Evolutionary conservation across 169 alveolate species (phyloP), one percentile per base, ranked within the genome.

Genomic region (Ichthyophthirius multifiliis): DNA sequence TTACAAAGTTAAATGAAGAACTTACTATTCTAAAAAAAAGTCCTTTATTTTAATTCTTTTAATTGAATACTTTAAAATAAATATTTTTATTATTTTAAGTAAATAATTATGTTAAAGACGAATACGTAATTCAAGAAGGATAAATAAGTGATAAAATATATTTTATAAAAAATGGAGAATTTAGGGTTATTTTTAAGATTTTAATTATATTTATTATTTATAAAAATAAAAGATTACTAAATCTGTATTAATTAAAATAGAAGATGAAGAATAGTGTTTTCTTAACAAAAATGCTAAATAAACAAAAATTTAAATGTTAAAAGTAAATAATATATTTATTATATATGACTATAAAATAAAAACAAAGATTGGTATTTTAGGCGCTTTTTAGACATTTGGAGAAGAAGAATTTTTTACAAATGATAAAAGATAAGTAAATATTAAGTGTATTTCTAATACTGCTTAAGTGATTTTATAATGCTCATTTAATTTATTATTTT

Each of bases 401-500:
- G 71, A 55, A 27, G 71, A 55, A 55, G 71, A 55, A 9, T 55
- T 55, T n/a, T 55, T 55, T 23, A 55, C 71, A 15, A 15, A 55
- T 10, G 71, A 55, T 27, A 55, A 16, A 20, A 55, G 71, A 55
- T 27, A 55, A 55, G 71, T 55, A 2, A 55, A 55, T 55, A 39
- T 55, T 10, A 39, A 27, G 23, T 55, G 71, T 7, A 10, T 55
- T 10, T 55, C 71, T 20, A 55, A 39, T 27, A 55, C 10, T 3
- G 71, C 43, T 9, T 34, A 55, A 23, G 71, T 55, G 27, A 47
- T 2, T 4, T 41, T 41, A 41, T 41, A 41, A 7, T 41, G 7
- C 13, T 9, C 7, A 9, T 41, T 9, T 41, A 7, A 41, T 41
- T 0, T 27, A 9, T 55, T 23, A 10, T 10, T 55, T 4, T n/a